These are phyloP conservation scores for Alternaria alternata DNA, from an alignment of 2,329 filamentous ascomycete species.

Conservation along the genomic window DNA sequence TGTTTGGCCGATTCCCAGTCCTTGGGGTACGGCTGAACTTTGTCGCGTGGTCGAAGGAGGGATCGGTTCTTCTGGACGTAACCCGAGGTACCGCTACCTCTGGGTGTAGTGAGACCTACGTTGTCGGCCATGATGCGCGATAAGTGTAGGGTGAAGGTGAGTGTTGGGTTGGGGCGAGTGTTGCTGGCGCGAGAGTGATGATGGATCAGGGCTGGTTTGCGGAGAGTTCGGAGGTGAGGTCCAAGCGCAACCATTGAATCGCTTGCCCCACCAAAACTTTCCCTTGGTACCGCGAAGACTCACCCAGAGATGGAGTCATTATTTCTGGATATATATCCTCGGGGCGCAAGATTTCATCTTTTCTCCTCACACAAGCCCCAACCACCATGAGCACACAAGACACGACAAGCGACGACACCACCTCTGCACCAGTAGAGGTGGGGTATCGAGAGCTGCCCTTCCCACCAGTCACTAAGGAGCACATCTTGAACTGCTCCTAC, in stretches of 20 bases:
- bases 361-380: neutral
- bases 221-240: slow-evolving; percentile 37
- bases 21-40: slow-evolving; percentile 77
- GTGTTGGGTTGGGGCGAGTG: neutral
- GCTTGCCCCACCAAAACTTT: slow-evolving; percentile 43
- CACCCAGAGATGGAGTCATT: slow-evolving; percentile 37
- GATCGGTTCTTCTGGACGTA: slow-evolving; percentile 97
- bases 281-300: slow-evolving; percentile 28
- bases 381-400: slow-evolving; percentile 34
- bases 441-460: slow-evolving; percentile 67
- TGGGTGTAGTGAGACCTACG: slow-evolving; percentile 92
- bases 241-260: slow-evolving; percentile 22
- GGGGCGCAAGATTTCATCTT: neutral
- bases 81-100: slow-evolving; percentile 94
- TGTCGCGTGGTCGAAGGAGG: slow-evolving; percentile 84
- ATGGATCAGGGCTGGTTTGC: slow-evolving; percentile 11
- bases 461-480: slow-evolving; percentile 81
- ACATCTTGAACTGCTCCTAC: slow-evolving; percentile 95
- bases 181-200: neutral
- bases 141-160: neutral
- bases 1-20: slow-evolving; percentile 75
- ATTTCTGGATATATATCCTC: neutral
- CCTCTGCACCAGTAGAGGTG: slow-evolving; percentile 14
- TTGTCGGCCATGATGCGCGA: slow-evolving; percentile 81
- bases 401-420: neutral